These are phyloP conservation scores for Sphagnum fallax DNA, from an alignment of 228 moss, liverwort and hornwort genomes.

Conservation along the genomic window DNA sequence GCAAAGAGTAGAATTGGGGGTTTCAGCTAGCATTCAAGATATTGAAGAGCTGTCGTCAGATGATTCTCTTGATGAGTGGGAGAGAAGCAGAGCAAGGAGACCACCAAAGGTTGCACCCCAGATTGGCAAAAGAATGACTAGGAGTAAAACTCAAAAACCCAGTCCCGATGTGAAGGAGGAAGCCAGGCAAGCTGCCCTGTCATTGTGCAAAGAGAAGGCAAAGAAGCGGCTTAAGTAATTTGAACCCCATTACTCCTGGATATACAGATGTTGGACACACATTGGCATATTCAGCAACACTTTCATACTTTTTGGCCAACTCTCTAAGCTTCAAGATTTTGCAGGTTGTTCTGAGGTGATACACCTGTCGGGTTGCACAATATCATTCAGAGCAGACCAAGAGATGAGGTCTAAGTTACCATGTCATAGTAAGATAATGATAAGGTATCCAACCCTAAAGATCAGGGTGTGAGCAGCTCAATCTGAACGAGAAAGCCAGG, in stretches of 20 bases:
- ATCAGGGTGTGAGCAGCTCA: not conserved
- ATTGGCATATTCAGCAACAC: too few species aligned
- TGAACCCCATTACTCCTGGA: not conserved
- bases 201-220: not conserved
- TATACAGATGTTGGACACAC: not conserved
- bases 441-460: not conserved
- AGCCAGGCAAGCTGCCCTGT: constrained; percentile 9
- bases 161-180: constrained; percentile 12
- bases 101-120: constrained; percentile 5
- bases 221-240: constrained; percentile 3
- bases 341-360: too few species aligned
- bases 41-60: constrained; percentile 46
- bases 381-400: not conserved
- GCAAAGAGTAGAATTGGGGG: constrained; percentile 9
- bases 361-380: too few species aligned
- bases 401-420: not conserved
- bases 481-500: not conserved
- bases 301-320: too few species aligned
- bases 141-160: constrained; percentile 25
- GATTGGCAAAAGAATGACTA: constrained; percentile 22
- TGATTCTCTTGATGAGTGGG: constrained; percentile 25
- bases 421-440: too few species aligned
- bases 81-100: constrained; percentile 3
- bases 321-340: too few species aligned
- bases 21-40: constrained; percentile 11